Evolutionary conservation across 352 stramenopile species (phyloP).

Genomic region (Globisporangium megalacanthum): DNA sequence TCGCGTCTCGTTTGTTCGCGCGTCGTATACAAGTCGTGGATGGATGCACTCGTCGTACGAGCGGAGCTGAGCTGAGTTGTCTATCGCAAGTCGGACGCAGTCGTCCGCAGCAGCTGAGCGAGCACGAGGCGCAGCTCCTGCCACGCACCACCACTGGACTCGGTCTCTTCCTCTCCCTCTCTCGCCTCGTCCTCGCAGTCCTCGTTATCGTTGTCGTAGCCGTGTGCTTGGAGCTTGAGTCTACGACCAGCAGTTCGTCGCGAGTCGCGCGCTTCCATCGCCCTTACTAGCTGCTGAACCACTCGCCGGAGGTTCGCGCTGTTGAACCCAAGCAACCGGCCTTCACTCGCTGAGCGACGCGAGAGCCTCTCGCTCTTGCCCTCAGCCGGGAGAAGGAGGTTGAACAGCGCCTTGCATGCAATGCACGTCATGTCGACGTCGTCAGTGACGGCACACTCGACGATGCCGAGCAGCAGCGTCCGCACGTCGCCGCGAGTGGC

Average conservation of each 20-base stretch:
- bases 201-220: background rate
- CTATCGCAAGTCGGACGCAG: constrained; percentile 11
- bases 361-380: background rate
- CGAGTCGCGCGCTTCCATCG: constrained; percentile 12
- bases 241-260: background rate
- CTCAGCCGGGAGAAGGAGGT: constrained; percentile 40
- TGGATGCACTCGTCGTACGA: too few species aligned
- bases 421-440: constrained; percentile 74
- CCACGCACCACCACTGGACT: constrained; percentile 6
- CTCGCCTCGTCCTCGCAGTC: constrained; percentile 8
- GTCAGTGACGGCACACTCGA: constrained; percentile 50
- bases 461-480: constrained; percentile 34
- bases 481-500: constrained; percentile 30
- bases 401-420: constrained; percentile 80
- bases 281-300: constrained; percentile 24
- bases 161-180: constrained; percentile 12
- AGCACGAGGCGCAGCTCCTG: constrained; percentile 41
- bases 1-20: too few species aligned
- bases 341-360: background rate
- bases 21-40: background rate
- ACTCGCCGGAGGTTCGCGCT: constrained; percentile 17
- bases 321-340: constrained; percentile 4
- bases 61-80: too few species aligned
- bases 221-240: background rate
- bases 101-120: constrained; percentile 30